Conservation (phyloP, 129 eudicot species). For the Sambucus nigra region DNA sequence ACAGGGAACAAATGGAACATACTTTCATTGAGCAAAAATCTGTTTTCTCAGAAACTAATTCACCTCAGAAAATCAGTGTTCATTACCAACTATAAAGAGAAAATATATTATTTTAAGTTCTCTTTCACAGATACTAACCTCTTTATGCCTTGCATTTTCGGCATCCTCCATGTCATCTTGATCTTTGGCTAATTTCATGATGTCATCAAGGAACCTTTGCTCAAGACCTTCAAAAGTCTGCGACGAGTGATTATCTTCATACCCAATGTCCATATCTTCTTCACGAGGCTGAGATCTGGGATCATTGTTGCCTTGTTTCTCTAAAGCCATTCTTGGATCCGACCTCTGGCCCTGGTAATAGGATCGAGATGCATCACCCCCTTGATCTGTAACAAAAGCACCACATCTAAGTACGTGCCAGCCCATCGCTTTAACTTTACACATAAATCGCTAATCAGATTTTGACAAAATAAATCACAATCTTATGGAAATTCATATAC, state of each 20-base stretch:
- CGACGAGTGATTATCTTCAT: conserved; percentile 42
- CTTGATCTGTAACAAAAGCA: conserved; percentile 49
- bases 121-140: conserved; percentile 35
- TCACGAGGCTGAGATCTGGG: conserved; percentile 56
- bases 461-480: background rate
- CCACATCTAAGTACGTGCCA: background rate
- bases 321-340: conserved; percentile 44
- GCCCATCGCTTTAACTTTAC: background rate
- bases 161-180: conserved; percentile 84
- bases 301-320: conserved; percentile 50
- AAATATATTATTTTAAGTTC: background rate
- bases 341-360: conserved; percentile 60
- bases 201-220: conserved; percentile 68
- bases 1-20: background rate
- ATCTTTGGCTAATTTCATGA: conserved; percentile 64
- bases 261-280: conserved; percentile 69
- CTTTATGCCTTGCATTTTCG: conserved; percentile 78
- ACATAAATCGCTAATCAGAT: background rate
- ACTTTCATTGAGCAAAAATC: background rate
- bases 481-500: background rate
- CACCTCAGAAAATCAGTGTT: background rate
- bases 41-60: background rate
- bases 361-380: conserved; percentile 50
- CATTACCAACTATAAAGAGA: background rate
- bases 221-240: conserved; percentile 80